Evolutionary conservation across 2,329 filamentous ascomycete genomes (phyloP).

Genomic region (Cladosporium sp.): DNA sequence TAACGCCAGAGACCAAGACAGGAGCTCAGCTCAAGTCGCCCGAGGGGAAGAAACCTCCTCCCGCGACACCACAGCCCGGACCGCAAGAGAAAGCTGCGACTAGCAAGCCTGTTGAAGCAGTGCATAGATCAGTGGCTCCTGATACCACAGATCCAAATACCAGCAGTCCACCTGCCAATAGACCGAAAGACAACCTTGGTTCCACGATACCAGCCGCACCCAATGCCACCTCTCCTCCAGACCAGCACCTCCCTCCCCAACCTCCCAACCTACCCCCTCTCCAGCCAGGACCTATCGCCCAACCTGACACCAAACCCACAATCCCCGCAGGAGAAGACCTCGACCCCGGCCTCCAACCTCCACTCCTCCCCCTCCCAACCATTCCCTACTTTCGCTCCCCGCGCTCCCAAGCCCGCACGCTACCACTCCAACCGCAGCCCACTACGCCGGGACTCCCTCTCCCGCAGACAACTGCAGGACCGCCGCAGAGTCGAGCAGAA

Average conservation of each 20-base stretch:
- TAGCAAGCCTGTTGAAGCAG: background rate
- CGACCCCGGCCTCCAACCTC: background rate
- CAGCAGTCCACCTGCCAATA: too few relatives aligned
- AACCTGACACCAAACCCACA: background rate
- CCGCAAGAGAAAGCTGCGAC: background rate
- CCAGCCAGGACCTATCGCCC: background rate
- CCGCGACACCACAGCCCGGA: background rate
- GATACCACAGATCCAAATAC: too few relatives aligned
- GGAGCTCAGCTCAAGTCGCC: background rate
- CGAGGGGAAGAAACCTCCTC: background rate
- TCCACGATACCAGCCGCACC: background rate
- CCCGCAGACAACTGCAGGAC: background rate
- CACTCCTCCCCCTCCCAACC: background rate
- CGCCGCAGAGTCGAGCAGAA: constrained; percentile 4
- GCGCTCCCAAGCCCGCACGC: background rate
- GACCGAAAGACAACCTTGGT: background rate
- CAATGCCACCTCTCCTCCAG: background rate
- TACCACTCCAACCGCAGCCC: constrained; percentile 13
- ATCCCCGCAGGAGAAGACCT: background rate
- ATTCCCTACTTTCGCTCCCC: constrained; percentile 7
- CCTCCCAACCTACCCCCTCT: background rate
- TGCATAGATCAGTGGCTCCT: too few relatives aligned
- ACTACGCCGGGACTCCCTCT: constrained; percentile 1
- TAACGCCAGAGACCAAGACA: constrained; percentile 4
- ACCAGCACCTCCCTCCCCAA: background rate